Evolutionary conservation across 1,284 basidiomycete genomes (phyloP), one percentile per base, ranked within the genome.

Genomic region (Apiotrichum montevideense): DNA sequence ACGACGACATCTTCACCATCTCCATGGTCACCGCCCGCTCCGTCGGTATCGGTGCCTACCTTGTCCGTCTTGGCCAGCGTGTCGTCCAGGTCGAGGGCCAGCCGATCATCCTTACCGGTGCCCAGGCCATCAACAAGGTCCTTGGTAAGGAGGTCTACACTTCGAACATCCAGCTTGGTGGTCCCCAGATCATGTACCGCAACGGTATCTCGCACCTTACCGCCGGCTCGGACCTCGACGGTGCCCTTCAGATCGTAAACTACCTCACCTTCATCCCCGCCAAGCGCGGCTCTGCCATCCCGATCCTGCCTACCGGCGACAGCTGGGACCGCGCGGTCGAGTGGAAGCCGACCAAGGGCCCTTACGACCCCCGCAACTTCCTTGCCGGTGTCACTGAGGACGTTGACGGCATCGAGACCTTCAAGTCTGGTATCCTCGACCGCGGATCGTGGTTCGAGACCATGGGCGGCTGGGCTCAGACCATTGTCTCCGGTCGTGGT

Each of bases 151-250:
- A 98, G 77, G 96, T 98, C 43, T 98, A 99, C 78, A 98, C 96
- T 10, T 96, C 92, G 58, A 98, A 98, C 79, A 78, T 99, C 69
- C 96, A 98, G 79, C 89, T 99, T 61, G 96, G 96, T 71, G 96
- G 96, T 59, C 98, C 96, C 40, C 90, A 94, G 71, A 98, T 98
- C 80, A 97, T 98, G 93, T 89, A 93, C 84, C 95, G 95, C 84
- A 98, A 98, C 73, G 96, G 96, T 79, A 91, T 98, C 54, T 97
- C 95, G 13, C 96, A 99, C 76, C 80, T 98, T 52, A 94, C 90
- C 3, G 94, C 95, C 33, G 85, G 84, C 67, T 95, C 93, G 73
- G 96, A 99, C 74, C 80, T 98, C 39, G 90, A 97, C 75, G 93
- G 94, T 65, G 91, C 93, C 21, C 85, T 87, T 10, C 87, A 93